Evolutionary conservation across 768 basidiomycete genomes (phyloP).

Genomic region (Lactifluus hygrophoroides): DNA sequence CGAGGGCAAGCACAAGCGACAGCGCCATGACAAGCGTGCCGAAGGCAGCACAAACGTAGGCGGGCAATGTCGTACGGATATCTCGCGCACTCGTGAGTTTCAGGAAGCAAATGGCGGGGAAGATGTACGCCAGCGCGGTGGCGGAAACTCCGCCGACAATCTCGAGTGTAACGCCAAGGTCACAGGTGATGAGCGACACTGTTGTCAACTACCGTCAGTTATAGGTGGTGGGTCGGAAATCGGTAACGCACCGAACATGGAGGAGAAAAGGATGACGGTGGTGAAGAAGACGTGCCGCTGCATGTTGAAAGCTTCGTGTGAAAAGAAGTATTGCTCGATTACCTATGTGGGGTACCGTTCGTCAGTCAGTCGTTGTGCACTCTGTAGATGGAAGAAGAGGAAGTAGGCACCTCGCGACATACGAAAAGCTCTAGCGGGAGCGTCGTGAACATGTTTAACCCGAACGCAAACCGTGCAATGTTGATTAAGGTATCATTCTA

Average conservation of each 20-base stretch:
- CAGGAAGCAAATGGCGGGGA: slow-evolving; percentile 80
- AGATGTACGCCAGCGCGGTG: slow-evolving; percentile 87
- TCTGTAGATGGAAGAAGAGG: neutral
- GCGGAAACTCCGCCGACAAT: slow-evolving; percentile 96
- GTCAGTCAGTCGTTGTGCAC: neutral
- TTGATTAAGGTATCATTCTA: slow-evolving; percentile 87
- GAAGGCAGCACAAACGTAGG: slow-evolving; percentile 62
- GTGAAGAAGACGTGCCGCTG: slow-evolving; percentile 90
- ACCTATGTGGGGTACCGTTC: slow-evolving; percentile 42
- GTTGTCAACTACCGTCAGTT: slow-evolving; percentile 3
- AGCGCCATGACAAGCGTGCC: slow-evolving; percentile 70
- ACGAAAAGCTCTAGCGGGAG: slow-evolving; percentile 95
- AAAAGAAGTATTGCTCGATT: slow-evolving; percentile 93
- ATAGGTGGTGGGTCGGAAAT: neutral
- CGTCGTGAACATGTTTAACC: slow-evolving; percentile 97
- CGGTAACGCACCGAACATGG: slow-evolving; percentile 63
- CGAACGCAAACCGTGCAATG: slow-evolving; percentile 88
- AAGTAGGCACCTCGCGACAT: slow-evolving; percentile 82
- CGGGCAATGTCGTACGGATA: slow-evolving; percentile 60
- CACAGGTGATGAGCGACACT: slow-evolving; percentile 92
- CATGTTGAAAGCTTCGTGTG: slow-evolving; percentile 71
- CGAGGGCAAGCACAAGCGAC: slow-evolving; percentile 67
- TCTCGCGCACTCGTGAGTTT: slow-evolving; percentile 63
- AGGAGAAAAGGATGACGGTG: slow-evolving; percentile 66
- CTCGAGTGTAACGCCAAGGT: slow-evolving; percentile 97